phyloP scores from a whole-genome alignment of 345 rosid genomes.

The Euphorbia pulcherrima region DNA sequence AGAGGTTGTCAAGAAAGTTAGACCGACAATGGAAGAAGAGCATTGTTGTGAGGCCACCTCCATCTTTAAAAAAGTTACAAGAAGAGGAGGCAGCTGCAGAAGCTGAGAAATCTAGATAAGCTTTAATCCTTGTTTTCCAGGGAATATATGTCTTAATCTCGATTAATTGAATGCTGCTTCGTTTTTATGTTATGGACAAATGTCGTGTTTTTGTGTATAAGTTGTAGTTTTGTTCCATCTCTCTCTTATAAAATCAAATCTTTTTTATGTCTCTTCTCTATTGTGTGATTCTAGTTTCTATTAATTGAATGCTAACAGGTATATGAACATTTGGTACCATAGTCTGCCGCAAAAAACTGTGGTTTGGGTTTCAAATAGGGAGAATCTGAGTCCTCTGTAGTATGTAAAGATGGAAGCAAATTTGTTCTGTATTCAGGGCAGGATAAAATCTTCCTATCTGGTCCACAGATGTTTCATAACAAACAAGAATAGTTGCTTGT shows the following conservation, averaged over 20 bases:
- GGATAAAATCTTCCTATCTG: neutral
- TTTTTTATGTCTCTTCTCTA: neutral
- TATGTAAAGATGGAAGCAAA: neutral
- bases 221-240: too few relatives aligned
- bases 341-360: constrained; percentile 6
- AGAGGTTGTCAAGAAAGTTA: constrained; percentile 86
- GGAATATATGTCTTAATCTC: constrained; percentile 5
- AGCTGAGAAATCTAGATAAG: constrained; percentile 63
- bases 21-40: constrained; percentile 87
- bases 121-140: neutral
- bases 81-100: constrained; percentile 86
- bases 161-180: neutral
- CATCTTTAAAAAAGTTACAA: constrained; percentile 63
- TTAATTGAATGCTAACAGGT: neutral
- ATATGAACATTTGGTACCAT: constrained; percentile 16
- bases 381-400: constrained; percentile 7
- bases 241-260: neutral
- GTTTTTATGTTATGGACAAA: neutral
- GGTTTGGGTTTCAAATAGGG: constrained; percentile 18
- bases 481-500: neutral
- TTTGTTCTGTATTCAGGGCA: neutral
- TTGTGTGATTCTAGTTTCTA: neutral
- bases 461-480: constrained; percentile 10
- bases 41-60: constrained; percentile 80
- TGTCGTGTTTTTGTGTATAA: too few relatives aligned